These are phyloP conservation scores for Fusarium udum DNA, from an alignment of 2,329 filamentous ascomycete genomes.

Conservation along the genomic window DNA sequence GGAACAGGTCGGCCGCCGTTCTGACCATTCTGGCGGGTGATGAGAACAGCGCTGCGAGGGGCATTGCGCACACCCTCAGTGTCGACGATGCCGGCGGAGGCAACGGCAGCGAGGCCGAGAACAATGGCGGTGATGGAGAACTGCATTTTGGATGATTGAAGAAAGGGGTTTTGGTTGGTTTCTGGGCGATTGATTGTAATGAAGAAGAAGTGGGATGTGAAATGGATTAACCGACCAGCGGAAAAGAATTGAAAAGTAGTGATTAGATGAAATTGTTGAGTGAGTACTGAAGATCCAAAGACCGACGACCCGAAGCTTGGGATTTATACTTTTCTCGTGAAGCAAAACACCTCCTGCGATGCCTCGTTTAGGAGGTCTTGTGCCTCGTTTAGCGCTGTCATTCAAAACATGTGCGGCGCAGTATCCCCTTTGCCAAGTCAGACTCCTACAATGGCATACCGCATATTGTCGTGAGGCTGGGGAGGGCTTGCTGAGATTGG, in stretches of 20 bases:
- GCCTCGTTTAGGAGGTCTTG: neutral
- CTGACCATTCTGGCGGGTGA: neutral
- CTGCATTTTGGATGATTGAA: conserved; percentile 6
- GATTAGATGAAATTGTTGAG: conserved; percentile 3
- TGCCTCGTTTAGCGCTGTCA: neutral
- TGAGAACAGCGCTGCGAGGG: neutral
- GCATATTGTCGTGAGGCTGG: neutral
- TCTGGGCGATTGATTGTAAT: neutral
- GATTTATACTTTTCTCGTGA: conserved; percentile 9
- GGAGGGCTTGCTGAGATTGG: neutral
- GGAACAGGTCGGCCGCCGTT: conserved; percentile 11
- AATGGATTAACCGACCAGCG: conserved; percentile 21
- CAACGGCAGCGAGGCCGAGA: conserved; percentile 12
- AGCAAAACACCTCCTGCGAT: neutral
- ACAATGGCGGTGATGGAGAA: conserved; percentile 11
- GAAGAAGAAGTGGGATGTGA: neutral
- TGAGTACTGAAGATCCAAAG: conserved; percentile 8
- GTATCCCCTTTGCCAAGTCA: neutral
- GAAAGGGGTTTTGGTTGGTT: neutral
- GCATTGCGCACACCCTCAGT: conserved; percentile 8
- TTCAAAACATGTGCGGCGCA: neutral
- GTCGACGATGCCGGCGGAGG: conserved; percentile 9
- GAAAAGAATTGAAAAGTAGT: conserved; percentile 14
- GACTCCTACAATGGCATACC: neutral
- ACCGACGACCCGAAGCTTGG: neutral